Percentiles rank a stretch among this genome's conserved stretches.
These are phyloP conservation scores for Ganoderma multipileum DNA, from an alignment of 1,284 basidiomycete genomes.

Conservation along the genomic window DNA sequence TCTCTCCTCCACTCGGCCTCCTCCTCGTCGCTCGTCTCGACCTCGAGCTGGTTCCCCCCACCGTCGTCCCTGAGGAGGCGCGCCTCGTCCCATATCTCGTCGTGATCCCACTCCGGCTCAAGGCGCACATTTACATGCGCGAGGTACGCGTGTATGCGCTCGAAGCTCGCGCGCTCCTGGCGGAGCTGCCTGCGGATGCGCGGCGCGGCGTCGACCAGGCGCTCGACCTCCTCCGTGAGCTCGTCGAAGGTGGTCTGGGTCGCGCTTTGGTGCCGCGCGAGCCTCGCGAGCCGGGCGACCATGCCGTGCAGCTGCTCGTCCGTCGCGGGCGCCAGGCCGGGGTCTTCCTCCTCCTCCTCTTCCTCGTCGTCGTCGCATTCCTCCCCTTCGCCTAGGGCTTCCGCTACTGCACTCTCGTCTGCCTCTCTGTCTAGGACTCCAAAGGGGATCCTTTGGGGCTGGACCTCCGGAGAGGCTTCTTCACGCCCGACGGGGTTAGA, in stretches of 20 bases:
- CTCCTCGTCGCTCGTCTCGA: constrained; percentile 21
- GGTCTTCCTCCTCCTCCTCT: background rate
- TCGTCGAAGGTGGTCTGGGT: background rate
- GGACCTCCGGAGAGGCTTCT: background rate
- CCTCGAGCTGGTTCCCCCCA: constrained; percentile 12
- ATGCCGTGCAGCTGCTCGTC: constrained; percentile 8
- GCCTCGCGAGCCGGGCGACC: constrained; percentile 11
- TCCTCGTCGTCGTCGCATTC: background rate
- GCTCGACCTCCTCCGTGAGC: background rate
- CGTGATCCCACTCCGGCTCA: constrained; percentile 15
- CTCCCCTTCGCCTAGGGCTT: background rate
- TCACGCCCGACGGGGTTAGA: background rate
- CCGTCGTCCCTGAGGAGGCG: constrained; percentile 12
- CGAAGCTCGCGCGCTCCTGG: constrained; percentile 14
- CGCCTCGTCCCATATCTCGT: constrained; percentile 17
- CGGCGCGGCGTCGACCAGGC: too few relatives aligned
- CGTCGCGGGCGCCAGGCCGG: background rate
- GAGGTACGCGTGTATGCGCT: constrained; percentile 15
- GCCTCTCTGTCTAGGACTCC: background rate
- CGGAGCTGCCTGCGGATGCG: constrained; percentile 9
- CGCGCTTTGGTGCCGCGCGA: constrained; percentile 4
- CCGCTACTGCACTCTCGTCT: too few relatives aligned
- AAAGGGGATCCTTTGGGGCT: background rate
- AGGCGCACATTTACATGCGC: constrained; percentile 10
- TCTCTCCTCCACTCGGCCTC: background rate